Base-by-base conservation (phyloP, 1,284 basidiomycete species). In the Trametes versicolor region DNA sequence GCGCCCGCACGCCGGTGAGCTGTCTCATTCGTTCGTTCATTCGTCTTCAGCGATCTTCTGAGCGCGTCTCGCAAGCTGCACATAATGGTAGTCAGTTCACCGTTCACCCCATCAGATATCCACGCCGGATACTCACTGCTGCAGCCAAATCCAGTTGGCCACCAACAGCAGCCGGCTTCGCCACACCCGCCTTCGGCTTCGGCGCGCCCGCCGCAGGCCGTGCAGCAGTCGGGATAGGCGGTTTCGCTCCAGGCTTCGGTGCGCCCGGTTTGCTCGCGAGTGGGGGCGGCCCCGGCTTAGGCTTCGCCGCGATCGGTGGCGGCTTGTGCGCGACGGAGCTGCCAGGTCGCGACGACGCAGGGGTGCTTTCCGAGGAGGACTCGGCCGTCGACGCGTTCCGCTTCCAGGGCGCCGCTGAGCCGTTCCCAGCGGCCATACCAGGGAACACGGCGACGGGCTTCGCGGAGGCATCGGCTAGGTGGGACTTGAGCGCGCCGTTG, bases 91-190 rank as follows among this genome's bases (percentile, higher is more conserved):
- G 36, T 70, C 45, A 75, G 57, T 32, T 54, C 63, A 34, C 48
- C 23, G 58, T 58, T 4, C 39, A 4, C n/a, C 21, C 51, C 48
- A n/a, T 55, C 12, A 61, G 43, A 12, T 34, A 64, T 37, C 8
- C 29, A 32, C 29, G 29, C 29, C 8, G 29, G 56, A 45, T 7
- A 83, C 89, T 80, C 71, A 93, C 91, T 58, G 84, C 87, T 69
- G 94, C 93, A 66, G 94, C 93, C 70, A 96, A 80, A 79, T 95
- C 94, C 79, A 95, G 73, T 75, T 95, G 93, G 27, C 93, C 89
- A 27, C 80, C 76, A 1, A 82, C 76, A 4, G 81, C 78, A 48
- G 83, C 78, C 23, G 77, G 75, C 62, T 77, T 79, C 12, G 75
- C 79, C 15, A 54, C 68, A 27, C 79, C 72, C 0, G 54, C 59